Conservation (phyloP, 2,329 filamentous ascomycete species). For the Pyricularia pennisetigena region DNA sequence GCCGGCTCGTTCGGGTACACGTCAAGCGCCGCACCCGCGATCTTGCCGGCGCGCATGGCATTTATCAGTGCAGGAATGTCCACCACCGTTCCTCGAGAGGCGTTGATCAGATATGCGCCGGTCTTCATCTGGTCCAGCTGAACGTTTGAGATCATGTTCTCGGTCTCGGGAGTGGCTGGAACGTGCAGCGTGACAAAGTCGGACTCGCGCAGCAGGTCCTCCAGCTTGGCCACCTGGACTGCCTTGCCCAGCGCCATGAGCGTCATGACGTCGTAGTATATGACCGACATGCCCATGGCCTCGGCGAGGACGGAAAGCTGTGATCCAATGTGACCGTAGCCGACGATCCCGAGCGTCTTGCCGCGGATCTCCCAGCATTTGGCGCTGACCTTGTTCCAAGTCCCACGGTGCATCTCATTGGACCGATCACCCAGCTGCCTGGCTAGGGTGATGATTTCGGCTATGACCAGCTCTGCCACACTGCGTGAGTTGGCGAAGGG, state of each 20-base stretch:
- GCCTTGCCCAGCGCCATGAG: constrained; percentile 91
- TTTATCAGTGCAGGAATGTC: constrained; percentile 88
- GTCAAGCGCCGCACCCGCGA: constrained; percentile 91
- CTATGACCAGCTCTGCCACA: constrained; percentile 92
- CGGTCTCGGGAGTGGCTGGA: constrained; percentile 85
- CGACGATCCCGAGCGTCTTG: constrained; percentile 93
- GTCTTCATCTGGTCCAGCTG: constrained; percentile 86
- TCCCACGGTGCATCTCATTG: constrained; percentile 85
- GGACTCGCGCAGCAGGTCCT: constrained; percentile 64
- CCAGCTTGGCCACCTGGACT: constrained; percentile 68
- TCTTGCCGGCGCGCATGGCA: constrained; percentile 73
- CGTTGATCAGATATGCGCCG: constrained; percentile 92
- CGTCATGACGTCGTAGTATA: constrained; percentile 93
- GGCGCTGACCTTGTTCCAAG: constrained; percentile 95
- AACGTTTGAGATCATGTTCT: constrained; percentile 74
- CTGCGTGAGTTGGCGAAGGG: constrained; percentile 97
- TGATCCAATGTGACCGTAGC: constrained; percentile 94
- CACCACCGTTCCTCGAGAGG: constrained; percentile 85
- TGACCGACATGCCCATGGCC: constrained; percentile 95
- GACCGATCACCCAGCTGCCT: constrained; percentile 90
- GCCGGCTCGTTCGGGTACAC: constrained; percentile 92
- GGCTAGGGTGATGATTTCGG: constrained; percentile 83
- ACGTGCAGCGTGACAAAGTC: constrained; percentile 96
- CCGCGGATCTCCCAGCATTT: constrained; percentile 98
- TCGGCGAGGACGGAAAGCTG: constrained; percentile 93